phyloP scores from a whole-genome alignment of 106 monocot species.

The Allium sativum region DNA sequence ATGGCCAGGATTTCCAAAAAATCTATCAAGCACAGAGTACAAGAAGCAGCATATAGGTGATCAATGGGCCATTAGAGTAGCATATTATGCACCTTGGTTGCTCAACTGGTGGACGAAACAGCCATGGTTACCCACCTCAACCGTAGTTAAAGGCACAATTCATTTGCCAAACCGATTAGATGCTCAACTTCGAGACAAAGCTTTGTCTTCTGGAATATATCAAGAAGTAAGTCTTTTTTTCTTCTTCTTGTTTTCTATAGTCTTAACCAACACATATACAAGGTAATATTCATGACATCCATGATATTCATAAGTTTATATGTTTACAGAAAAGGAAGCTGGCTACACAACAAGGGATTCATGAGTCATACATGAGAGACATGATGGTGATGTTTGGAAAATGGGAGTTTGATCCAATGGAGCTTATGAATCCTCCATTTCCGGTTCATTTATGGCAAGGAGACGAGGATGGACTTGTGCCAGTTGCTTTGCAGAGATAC shows the following conservation, averaged over 20 bases:
- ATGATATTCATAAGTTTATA: not conserved
- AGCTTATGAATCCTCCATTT: constrained; percentile 25
- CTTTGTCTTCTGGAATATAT: constrained; percentile 11
- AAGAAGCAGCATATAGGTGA: constrained; percentile 35
- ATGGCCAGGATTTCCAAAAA: constrained; percentile 49
- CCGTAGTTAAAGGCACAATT: constrained; percentile 33
- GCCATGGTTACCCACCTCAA: constrained; percentile 56
- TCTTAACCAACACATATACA: not conserved
- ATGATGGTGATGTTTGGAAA: constrained; percentile 72
- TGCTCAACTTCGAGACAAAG: constrained; percentile 11
- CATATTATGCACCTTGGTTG: constrained; percentile 59
- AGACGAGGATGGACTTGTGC: constrained; percentile 60
- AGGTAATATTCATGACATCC: too few species aligned
- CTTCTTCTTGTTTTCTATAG: not conserved
- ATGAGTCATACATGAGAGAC: constrained; percentile 50
- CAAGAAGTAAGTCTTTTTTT: constrained; percentile 12
- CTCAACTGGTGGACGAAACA: constrained; percentile 78
- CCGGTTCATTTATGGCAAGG: constrained; percentile 68
- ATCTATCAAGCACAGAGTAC: constrained; percentile 20
- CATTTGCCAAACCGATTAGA: constrained; percentile 41
- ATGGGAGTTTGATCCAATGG: constrained; percentile 81
- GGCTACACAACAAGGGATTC: constrained; percentile 62
- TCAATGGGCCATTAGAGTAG: constrained; percentile 50
- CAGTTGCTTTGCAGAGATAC: constrained; percentile 46
- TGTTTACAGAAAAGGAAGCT: constrained; percentile 26